Conservation (phyloP, 164 flowering plant species). For the Malania oleifera region DNA sequence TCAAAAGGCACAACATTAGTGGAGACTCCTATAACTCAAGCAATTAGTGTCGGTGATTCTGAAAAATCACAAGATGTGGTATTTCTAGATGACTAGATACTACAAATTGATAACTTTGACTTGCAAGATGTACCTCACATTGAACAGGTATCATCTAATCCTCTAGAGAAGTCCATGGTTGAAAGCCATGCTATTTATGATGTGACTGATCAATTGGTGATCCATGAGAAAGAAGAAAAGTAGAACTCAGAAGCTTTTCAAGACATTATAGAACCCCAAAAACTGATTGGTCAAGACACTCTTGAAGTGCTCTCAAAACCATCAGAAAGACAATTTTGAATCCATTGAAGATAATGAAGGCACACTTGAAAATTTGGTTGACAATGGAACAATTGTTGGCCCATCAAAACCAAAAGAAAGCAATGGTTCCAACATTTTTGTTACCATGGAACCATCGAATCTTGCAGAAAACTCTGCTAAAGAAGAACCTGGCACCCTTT, state of each 20-base stretch:
- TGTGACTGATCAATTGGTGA: not conserved
- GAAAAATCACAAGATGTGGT: constrained; percentile 2
- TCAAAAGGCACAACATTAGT: constrained; percentile 4
- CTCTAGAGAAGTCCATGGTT: not conserved
- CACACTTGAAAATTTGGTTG: not conserved
- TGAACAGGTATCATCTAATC: constrained; percentile 16
- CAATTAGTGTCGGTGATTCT: not conserved
- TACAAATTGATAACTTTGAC: too few relatives aligned
- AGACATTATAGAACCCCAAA: not conserved
- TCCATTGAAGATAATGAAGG: not conserved
- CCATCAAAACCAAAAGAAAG: too few relatives aligned
- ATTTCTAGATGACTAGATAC: too few relatives aligned
- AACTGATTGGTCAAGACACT: not conserved
- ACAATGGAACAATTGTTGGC: too few relatives aligned
- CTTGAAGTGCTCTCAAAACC: not conserved
- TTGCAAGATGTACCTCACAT: not conserved
- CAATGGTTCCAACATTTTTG: too few relatives aligned
- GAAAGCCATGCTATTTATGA: not conserved
- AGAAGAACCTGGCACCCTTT: too few relatives aligned
- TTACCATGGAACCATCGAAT: too few relatives aligned
- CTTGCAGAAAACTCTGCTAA: too few relatives aligned
- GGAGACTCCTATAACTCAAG: not conserved
- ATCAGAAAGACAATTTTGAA: not conserved
- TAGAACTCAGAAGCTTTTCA: not conserved
- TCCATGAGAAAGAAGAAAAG: not conserved